Percentiles rank a stretch among this genome's conserved stretches.
phyloP scores from a whole-genome alignment of 2,329 filamentous ascomycete species.

The Aspergillus ustus region DNA sequence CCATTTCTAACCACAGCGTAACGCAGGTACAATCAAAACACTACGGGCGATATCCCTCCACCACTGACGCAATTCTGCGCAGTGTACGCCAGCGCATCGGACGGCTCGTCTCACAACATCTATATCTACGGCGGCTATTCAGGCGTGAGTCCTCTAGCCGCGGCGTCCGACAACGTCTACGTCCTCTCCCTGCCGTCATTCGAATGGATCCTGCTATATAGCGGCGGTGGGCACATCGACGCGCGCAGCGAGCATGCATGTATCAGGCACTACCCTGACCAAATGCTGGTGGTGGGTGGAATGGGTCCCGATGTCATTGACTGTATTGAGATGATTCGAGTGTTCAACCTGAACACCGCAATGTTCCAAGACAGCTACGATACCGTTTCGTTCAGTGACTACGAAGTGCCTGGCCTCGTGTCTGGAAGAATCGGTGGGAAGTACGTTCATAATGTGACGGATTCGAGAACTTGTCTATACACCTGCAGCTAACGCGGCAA shows the following conservation, averaged over 20 bases:
- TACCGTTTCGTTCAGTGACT: constrained; percentile 10
- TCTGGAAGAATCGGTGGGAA: constrained; percentile 7
- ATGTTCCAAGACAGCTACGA: constrained; percentile 15
- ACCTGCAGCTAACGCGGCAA: neutral
- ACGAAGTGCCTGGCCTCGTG: constrained; percentile 13
- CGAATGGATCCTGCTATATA: constrained; percentile 48
- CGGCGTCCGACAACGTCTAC: constrained; percentile 50
- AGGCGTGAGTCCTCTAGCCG: constrained; percentile 32
- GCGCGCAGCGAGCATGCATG: constrained; percentile 37
- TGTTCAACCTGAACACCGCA: constrained; percentile 19
- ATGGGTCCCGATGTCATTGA: constrained; percentile 18
- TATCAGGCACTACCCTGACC: constrained; percentile 53
- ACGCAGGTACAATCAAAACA: constrained; percentile 49
- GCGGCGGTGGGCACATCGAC: constrained; percentile 10
- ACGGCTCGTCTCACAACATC: constrained; percentile 52
- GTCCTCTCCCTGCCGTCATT: constrained; percentile 53
- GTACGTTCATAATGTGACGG: no score
- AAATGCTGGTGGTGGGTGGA: constrained; percentile 47
- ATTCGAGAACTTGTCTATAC: neutral
- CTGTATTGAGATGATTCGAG: constrained; percentile 9
- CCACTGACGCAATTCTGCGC: constrained; percentile 47
- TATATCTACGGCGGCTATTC: constrained; percentile 56
- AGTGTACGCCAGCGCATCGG: constrained; percentile 43
- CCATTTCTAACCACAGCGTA: neutral
- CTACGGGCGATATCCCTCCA: constrained; percentile 42